These are phyloP conservation scores for Amanita phalloides DNA, from an alignment of 768 basidiomycete species.

Conservation along the genomic window DNA sequence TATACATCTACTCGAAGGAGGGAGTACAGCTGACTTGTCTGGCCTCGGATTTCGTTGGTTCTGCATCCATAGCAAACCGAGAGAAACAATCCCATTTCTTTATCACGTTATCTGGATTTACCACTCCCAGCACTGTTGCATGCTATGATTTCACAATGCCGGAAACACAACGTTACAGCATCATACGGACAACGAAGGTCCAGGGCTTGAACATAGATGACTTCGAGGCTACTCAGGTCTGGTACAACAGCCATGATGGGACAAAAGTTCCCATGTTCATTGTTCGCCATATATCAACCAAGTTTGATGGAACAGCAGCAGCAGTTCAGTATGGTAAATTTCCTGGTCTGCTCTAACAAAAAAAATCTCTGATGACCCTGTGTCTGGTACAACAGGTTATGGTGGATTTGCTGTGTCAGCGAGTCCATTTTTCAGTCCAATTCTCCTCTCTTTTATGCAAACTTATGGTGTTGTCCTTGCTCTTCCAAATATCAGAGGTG, in stretches of 20 bases:
- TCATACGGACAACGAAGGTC: slow-evolving; percentile 29
- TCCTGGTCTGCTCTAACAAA: background rate
- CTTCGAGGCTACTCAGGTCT: slow-evolving; percentile 55
- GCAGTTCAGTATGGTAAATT: slow-evolving; percentile 62
- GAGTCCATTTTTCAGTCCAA: too few relatives aligned
- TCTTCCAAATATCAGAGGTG: too few relatives aligned
- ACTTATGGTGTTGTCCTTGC: too few relatives aligned
- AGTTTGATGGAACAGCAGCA: slow-evolving; percentile 63
- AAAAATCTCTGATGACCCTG: background rate
- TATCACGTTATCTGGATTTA: background rate
- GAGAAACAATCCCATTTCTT: slow-evolving; percentile 2
- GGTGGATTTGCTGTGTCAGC: slow-evolving; percentile 70
- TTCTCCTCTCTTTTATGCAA: too few relatives aligned
- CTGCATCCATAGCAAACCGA: background rate
- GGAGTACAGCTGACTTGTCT: background rate
- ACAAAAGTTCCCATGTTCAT: slow-evolving; percentile 81
- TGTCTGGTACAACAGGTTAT: slow-evolving; percentile 37
- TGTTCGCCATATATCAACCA: slow-evolving; percentile 60
- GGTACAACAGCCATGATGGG: slow-evolving; percentile 71
- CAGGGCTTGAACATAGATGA: slow-evolving; percentile 54
- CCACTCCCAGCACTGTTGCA: background rate
- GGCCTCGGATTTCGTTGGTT: background rate
- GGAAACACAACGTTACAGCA: background rate
- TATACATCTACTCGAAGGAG: slow-evolving; percentile 2
- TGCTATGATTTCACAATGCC: background rate